These are phyloP conservation scores for Piedraia hortae DNA, from an alignment of 2,329 filamentous ascomycete genomes.

Conservation along the genomic window DNA sequence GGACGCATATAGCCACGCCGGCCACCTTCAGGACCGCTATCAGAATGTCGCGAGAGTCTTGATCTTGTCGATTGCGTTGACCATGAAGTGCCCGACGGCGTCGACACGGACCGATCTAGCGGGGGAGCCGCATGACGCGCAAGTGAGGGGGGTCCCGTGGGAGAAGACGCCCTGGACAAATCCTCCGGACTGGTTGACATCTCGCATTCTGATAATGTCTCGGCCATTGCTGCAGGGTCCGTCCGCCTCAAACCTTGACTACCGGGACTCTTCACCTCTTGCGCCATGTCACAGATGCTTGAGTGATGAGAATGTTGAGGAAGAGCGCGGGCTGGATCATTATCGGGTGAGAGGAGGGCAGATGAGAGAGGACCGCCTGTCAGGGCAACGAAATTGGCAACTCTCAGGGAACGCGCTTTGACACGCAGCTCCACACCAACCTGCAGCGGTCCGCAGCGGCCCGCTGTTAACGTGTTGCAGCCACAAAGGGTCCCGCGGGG, in stretches of 20 bases:
- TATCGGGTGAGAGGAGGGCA: too few species aligned
- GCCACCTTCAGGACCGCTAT: constrained; percentile 15
- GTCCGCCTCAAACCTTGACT: neutral
- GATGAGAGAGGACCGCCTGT: too few species aligned
- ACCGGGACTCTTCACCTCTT: too few species aligned
- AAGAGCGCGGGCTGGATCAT: too few species aligned
- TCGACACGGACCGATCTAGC: constrained; percentile 36
- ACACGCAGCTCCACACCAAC: too few species aligned
- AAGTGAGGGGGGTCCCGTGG: constrained; percentile 32
- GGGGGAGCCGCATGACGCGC: constrained; percentile 31
- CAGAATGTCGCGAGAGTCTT: constrained; percentile 24
- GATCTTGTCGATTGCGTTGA: constrained; percentile 19
- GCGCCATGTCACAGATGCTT: too few species aligned
- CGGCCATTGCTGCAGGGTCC: constrained; percentile 13
- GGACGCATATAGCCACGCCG: constrained; percentile 66
- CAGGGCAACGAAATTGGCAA: too few species aligned
- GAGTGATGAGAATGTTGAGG: too few species aligned
- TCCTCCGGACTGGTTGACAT: constrained; percentile 7
- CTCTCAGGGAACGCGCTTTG: too few species aligned
- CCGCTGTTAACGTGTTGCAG: too few species aligned
- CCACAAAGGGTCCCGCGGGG: too few species aligned
- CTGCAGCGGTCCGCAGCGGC: too few species aligned
- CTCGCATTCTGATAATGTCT: constrained; percentile 6
- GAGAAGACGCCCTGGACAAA: constrained; percentile 34
- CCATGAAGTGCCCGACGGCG: constrained; percentile 27